These are phyloP conservation scores for Microcyclospora pomicola DNA, from an alignment of 2,329 filamentous ascomycete species.

Conservation along the genomic window DNA sequence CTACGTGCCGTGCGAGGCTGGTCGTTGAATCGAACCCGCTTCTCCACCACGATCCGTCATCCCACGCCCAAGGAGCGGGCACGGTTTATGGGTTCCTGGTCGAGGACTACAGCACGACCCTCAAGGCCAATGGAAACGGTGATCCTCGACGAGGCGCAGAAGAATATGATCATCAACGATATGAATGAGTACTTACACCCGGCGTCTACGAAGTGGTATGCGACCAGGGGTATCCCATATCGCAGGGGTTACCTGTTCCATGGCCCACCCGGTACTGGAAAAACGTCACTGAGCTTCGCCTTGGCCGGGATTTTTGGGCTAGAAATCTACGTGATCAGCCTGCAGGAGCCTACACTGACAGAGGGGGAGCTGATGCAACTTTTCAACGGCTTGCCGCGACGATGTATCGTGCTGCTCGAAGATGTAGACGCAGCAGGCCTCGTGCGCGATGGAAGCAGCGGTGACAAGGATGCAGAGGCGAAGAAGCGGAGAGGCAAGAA, in stretches of 20 bases:
- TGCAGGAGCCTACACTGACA: conserved; percentile 56
- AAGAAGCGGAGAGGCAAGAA: conserved; percentile 5
- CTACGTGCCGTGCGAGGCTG: conserved; percentile 32
- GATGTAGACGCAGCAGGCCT: conserved; percentile 36
- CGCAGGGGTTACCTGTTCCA: conserved; percentile 70
- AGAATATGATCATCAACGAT: conserved; percentile 52
- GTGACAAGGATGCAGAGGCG: conserved; percentile 7
- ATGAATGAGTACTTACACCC: conserved; percentile 69
- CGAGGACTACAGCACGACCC: conserved; percentile 39
- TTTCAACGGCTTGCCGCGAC: conserved; percentile 29
- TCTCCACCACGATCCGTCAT: conserved; percentile 33
- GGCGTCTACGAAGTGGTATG: conserved; percentile 63
- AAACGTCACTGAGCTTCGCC: conserved; percentile 26
- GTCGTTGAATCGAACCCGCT: conserved; percentile 28
- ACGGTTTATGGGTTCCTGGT: conserved; percentile 26
- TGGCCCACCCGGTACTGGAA: conserved; percentile 42
- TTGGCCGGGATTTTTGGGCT: conserved; percentile 35
- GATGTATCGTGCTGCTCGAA: conserved; percentile 35
- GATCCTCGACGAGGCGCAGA: conserved; percentile 54
- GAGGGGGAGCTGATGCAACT: conserved; percentile 45
- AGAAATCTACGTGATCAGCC: conserved; percentile 31
- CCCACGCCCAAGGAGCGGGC: conserved; percentile 29
- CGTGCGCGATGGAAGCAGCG: conserved; percentile 21
- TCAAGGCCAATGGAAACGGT: conserved; percentile 62
- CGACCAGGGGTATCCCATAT: conserved; percentile 72